phyloP scores from a whole-genome alignment of 371 early-diverging fungal genomes.

The Rhizopus sp. region DNA sequence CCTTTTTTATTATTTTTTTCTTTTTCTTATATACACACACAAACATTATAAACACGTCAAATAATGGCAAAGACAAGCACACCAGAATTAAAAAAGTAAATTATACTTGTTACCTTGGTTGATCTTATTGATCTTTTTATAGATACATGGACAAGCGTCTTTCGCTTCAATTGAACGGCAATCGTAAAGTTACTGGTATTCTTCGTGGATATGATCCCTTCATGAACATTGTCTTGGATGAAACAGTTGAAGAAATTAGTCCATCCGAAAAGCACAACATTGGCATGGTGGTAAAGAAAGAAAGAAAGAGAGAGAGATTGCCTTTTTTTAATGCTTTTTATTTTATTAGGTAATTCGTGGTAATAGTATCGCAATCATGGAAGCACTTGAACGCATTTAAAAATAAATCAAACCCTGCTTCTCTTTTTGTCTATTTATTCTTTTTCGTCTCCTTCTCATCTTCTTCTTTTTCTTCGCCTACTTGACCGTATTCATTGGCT shows the following conservation, averaged over 20 bases:
- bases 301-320: slow-evolving; percentile 1
- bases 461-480: slow-evolving; percentile 47
- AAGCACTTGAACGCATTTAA: slow-evolving; percentile 87
- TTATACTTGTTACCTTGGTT: neutral
- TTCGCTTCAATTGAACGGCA: slow-evolving; percentile 89
- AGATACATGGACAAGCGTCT: slow-evolving; percentile 98
- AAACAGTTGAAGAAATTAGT: slow-evolving; percentile 82
- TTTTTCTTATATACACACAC: slow-evolving; percentile 4
- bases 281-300: slow-evolving; percentile 82
- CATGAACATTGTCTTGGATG: slow-evolving; percentile 98
- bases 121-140: slow-evolving; percentile 1
- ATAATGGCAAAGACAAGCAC: slow-evolving; percentile 72
- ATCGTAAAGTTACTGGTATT: slow-evolving; percentile 89
- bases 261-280: slow-evolving; percentile 71
- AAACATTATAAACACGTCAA: slow-evolving; percentile 6
- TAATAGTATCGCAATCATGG: slow-evolving; percentile 89
- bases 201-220: slow-evolving; percentile 98
- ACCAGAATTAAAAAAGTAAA: slow-evolving; percentile 84
- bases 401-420: slow-evolving; percentile 1
- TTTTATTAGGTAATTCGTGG: slow-evolving; percentile 85
- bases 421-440: slow-evolving; percentile 24
- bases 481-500: slow-evolving; percentile 93
- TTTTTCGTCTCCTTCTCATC: slow-evolving; percentile 33
- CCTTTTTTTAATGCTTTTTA: neutral
- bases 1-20: slow-evolving; percentile 4